phyloP scores from a whole-genome alignment of 352 stramenopile species.

The Halophytophthora polymorphica region DNA sequence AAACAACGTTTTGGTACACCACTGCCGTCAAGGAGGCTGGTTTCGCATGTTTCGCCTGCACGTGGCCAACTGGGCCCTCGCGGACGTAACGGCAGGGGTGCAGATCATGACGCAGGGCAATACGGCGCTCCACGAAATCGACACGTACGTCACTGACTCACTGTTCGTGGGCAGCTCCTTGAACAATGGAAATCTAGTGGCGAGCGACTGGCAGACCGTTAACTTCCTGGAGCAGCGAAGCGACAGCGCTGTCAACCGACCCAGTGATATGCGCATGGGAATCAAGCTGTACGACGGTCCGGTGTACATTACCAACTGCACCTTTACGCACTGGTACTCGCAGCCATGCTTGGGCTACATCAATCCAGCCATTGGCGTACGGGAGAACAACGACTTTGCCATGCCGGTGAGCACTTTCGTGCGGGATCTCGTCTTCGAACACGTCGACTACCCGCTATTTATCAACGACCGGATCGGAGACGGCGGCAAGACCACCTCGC shows the following conservation, averaged over 20 bases:
- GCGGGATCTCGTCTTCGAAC: constrained; percentile 19
- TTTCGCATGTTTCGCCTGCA: constrained; percentile 29
- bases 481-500: constrained; percentile 29
- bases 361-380: constrained; percentile 34
- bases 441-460: constrained; percentile 21
- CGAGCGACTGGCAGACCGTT: constrained; percentile 27
- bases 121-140: constrained; percentile 18
- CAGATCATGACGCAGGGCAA: constrained; percentile 36
- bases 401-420: constrained; percentile 26
- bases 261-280: constrained; percentile 24
- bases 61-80: constrained; percentile 31
- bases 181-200: constrained; percentile 39
- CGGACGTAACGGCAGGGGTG: constrained; percentile 33
- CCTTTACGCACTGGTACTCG: constrained; percentile 34
- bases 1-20: constrained; percentile 28
- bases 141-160: constrained; percentile 34
- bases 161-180: constrained; percentile 32
- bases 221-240: constrained; percentile 38
- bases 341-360: constrained; percentile 37
- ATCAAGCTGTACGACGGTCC: constrained; percentile 41
- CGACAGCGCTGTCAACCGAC: constrained; percentile 28
- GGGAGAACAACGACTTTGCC: constrained; percentile 31
- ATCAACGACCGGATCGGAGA: constrained; percentile 26
- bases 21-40: constrained; percentile 36
- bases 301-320: constrained; percentile 30